Conservation (phyloP, 2,329 filamentous ascomycete genomes). For the Raffaelea arxii region DNA sequence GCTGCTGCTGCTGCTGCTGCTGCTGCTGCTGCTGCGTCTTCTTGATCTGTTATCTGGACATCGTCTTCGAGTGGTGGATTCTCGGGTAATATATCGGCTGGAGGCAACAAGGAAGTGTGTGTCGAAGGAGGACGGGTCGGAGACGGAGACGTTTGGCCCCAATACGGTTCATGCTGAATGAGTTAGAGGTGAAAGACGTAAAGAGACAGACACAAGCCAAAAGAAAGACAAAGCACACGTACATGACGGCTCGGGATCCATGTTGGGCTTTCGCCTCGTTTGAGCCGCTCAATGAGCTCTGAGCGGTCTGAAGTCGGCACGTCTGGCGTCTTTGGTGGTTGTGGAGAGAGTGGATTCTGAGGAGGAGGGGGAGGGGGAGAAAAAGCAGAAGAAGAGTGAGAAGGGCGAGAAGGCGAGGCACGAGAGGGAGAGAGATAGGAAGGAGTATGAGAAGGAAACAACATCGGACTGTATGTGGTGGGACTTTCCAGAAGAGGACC, state of each 20-base stretch:
- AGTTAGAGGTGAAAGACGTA: background rate
- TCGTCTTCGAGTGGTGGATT: constrained; percentile 23
- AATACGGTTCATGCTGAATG: too few relatives aligned
- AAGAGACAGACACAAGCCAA: constrained; percentile 4
- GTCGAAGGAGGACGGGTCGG: constrained; percentile 25
- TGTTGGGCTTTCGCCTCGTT: constrained; percentile 64
- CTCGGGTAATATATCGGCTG: constrained; percentile 38
- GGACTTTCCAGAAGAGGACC: constrained; percentile 43
- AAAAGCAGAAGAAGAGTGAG: background rate
- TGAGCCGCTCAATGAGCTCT: constrained; percentile 76
- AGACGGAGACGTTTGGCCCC: constrained; percentile 21
- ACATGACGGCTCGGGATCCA: constrained; percentile 62
- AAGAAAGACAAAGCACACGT: constrained; percentile 16
- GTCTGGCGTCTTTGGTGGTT: constrained; percentile 14
- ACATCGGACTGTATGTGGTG: constrained; percentile 25
- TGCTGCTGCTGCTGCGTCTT: too few relatives aligned
- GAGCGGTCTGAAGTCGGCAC: constrained; percentile 51
- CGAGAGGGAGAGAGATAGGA: background rate
- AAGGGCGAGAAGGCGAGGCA: background rate
- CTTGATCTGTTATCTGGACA: too few relatives aligned
- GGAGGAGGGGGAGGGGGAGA: background rate
- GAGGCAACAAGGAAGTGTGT: constrained; percentile 27
- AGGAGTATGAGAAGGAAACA: constrained; percentile 10
- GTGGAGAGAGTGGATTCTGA: constrained; percentile 18
- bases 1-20: too few relatives aligned